Evolutionary conservation across 2,329 filamentous ascomycete genomes (phyloP).

Genomic region (Microcyclosporella mali): DNA sequence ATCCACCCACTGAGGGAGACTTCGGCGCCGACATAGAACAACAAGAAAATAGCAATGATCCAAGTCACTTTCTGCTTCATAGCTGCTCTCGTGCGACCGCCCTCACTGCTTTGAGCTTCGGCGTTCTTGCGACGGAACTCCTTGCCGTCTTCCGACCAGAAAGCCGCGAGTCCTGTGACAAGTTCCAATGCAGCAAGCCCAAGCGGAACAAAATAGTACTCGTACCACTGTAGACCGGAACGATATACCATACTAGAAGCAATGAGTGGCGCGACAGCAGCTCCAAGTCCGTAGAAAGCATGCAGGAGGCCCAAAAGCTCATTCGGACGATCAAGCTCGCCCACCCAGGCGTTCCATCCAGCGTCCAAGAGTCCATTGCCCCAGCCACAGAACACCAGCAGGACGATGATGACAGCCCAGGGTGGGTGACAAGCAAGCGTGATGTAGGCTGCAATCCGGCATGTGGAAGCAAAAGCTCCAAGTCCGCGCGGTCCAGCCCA

Average conservation of each 20-base stretch:
- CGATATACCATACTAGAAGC: constrained; percentile 64
- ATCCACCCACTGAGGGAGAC: constrained; percentile 12
- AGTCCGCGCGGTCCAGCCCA: constrained; percentile 61
- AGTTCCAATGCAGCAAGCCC: constrained; percentile 4
- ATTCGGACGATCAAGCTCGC: constrained; percentile 66
- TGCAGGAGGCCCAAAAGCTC: constrained; percentile 65
- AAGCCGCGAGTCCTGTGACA: constrained; percentile 1
- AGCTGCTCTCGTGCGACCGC: constrained; percentile 6
- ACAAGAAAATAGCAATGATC: constrained; percentile 10
- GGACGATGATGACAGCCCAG: constrained; percentile 56
- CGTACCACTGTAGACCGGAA: constrained; percentile 55
- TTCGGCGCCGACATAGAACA: constrained; percentile 11
- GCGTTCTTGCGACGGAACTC: constrained; percentile 6
- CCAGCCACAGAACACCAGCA: constrained; percentile 57
- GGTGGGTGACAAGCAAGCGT: constrained; percentile 59
- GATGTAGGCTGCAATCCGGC: constrained; percentile 57
- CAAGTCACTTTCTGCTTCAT: constrained; percentile 10
- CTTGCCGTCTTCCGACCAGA: constrained; percentile 6
- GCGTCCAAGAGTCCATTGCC: constrained; percentile 61
- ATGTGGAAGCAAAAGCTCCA: constrained; percentile 54
- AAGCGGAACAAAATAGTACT: constrained; percentile 59
- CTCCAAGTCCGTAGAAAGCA: constrained; percentile 63
- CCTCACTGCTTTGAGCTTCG: constrained; percentile 2
- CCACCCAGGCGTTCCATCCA: constrained; percentile 53
- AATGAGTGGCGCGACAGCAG: constrained; percentile 58